phyloP scores from a whole-genome alignment of 441 rosid genomes.

The Brassica balearica region DNA sequence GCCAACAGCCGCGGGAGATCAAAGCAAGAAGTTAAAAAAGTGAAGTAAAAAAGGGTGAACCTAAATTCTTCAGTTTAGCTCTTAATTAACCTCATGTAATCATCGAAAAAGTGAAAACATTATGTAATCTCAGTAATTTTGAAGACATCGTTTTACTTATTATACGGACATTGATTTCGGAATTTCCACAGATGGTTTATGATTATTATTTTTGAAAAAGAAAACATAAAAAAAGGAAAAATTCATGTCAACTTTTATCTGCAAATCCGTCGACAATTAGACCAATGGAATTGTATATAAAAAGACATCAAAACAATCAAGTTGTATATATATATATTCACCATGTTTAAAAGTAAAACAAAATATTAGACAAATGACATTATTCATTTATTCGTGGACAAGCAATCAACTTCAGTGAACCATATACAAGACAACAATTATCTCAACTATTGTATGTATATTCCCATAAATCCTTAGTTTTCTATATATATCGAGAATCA shows the following conservation, averaged over 20 bases:
- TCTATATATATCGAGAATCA: constrained; percentile 8
- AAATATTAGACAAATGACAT: not conserved
- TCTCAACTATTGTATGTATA: constrained; percentile 20
- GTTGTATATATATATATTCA: not conserved
- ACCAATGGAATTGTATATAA: constrained; percentile 14
- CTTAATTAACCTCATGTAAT: not conserved
- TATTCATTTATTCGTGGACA: constrained; percentile 10
- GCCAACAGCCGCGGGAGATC: constrained; percentile 51
- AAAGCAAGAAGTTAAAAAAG: constrained; percentile 35
- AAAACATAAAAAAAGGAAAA: not conserved
- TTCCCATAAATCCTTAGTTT: not conserved
- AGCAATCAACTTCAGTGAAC: constrained; percentile 8
- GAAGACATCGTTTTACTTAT: constrained; percentile 19
- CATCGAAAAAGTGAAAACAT: not conserved
- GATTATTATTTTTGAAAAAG: constrained; percentile 8
- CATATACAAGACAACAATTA: constrained; percentile 17
- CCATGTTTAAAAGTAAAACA: not conserved
- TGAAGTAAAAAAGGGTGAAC: not conserved
- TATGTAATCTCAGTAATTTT: constrained; percentile 24
- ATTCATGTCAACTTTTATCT: constrained; percentile 21
- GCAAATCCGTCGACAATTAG: constrained; percentile 1
- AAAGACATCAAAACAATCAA: not conserved
- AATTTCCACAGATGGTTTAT: constrained; percentile 11
- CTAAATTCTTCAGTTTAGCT: constrained; percentile 13
- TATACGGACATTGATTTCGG: constrained; percentile 34